Percentiles rank a stretch among this genome's conserved stretches.
Conservation (phyloP, 257 asterid species). For the Fraxinus anomala region DNA sequence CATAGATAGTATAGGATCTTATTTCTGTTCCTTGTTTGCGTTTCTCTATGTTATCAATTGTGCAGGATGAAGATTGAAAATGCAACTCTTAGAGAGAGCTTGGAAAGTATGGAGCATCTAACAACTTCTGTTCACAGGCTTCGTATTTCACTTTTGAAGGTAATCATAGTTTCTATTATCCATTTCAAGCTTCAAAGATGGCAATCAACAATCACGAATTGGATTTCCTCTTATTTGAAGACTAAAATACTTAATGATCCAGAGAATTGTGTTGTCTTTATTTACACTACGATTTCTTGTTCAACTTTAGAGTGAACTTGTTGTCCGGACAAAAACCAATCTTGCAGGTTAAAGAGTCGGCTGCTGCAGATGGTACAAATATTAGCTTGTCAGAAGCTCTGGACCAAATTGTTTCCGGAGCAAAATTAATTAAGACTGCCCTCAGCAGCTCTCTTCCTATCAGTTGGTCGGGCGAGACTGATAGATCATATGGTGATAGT, state of each 20-base stretch:
- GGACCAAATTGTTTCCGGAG: constrained; percentile 58
- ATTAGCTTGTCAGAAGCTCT: constrained; percentile 35
- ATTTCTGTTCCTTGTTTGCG: background rate
- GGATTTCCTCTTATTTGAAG: background rate
- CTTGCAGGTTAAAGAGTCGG: constrained; percentile 53
- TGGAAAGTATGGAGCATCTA: constrained; percentile 91
- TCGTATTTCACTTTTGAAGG: constrained; percentile 73
- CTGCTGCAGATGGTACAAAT: constrained; percentile 26
- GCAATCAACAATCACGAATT: background rate
- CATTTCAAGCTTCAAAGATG: background rate
- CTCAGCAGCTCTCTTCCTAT: constrained; percentile 81
- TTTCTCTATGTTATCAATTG: constrained; percentile 14
- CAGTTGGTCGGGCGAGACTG: constrained; percentile 67
- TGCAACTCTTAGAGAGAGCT: constrained; percentile 92
- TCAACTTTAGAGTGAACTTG: constrained; percentile 12
- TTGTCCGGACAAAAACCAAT: background rate
- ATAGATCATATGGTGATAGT: constrained; percentile 32
- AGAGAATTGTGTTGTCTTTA: background rate
- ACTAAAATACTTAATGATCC: background rate
- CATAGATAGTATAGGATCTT: background rate
- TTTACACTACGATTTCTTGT: background rate
- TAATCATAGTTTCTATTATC: constrained; percentile 25
- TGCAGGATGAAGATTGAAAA: constrained; percentile 89
- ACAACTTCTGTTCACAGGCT: constrained; percentile 75
- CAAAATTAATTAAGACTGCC: constrained; percentile 75